A percentile compares a stretch with the other conserved stretches of the same genome.
Conservation (phyloP, 805 yeast species). For the Barnettozyma sucrosica region DNA sequence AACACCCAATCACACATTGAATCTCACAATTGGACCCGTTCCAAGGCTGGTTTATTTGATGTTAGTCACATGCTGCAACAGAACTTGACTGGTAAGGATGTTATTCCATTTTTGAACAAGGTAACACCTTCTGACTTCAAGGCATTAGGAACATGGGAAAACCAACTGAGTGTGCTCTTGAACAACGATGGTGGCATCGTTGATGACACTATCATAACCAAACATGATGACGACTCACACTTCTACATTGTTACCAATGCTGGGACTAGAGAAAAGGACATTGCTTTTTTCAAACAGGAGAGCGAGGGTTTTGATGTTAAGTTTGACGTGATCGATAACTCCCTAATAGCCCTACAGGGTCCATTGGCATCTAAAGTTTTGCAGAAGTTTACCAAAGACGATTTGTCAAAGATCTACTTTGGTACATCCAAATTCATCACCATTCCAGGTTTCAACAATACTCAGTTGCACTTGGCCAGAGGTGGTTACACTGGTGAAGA, state of each 20-base stretch:
- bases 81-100: slow-evolving; percentile 59
- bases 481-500: slow-evolving; percentile 99
- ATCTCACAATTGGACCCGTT: slow-evolving; percentile 92
- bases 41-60: slow-evolving; percentile 85
- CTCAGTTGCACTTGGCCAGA: slow-evolving; percentile 73
- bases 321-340: slow-evolving; percentile 54
- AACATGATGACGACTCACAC: slow-evolving; percentile 53
- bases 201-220: slow-evolving; percentile 89
- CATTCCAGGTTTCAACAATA: slow-evolving; percentile 30
- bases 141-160: slow-evolving; percentile 48
- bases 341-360: slow-evolving; percentile 89
- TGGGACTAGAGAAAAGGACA: slow-evolving; percentile 83
- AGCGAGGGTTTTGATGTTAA: slow-evolving; percentile 30
- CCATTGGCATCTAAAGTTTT: slow-evolving; percentile 72
- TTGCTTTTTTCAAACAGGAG: slow-evolving; percentile 54
- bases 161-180: slow-evolving; percentile 73
- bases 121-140: slow-evolving; percentile 84
- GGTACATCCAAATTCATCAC: slow-evolving; percentile 46
- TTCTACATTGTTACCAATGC: slow-evolving; percentile 94
- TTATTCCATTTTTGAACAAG: slow-evolving; percentile 63
- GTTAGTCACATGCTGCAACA: slow-evolving; percentile 98
- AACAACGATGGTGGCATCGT: slow-evolving; percentile 79
- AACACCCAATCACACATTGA: slow-evolving; percentile 82
- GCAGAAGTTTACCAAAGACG: slow-evolving; percentile 53
- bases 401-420: slow-evolving; percentile 60